These are phyloP conservation scores for Sugiyamaella sp. DNA, from an alignment of 1,139 yeast genomes.

Conservation along the genomic window DNA sequence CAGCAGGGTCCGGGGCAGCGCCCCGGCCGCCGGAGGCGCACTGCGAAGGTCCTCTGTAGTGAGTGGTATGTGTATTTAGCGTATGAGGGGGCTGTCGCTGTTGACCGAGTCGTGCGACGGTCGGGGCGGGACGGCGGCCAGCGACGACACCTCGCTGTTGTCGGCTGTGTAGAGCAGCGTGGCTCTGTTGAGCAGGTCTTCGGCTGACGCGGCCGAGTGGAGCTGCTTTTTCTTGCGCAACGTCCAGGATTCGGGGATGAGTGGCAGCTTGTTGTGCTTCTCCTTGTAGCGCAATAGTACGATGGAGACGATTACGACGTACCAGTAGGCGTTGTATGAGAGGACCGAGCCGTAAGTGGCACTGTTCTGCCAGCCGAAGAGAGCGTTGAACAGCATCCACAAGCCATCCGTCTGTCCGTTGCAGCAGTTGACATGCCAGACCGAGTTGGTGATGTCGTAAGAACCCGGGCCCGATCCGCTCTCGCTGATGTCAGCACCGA, in stretches of 20 bases:
- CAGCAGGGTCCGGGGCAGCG: not conserved
- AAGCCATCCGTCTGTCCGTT: conserved; percentile 86
- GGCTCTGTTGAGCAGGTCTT: conserved; percentile 30
- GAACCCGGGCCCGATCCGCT: conserved; percentile 92
- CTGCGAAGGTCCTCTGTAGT: not conserved
- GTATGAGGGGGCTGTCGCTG: conserved; percentile 32
- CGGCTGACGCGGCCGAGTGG: conserved; percentile 27
- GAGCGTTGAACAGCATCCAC: conserved; percentile 90
- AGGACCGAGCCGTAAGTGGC: conserved; percentile 89
- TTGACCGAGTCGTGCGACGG: conserved; percentile 30
- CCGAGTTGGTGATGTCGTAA: conserved; percentile 71
- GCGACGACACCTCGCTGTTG: conserved; percentile 9
- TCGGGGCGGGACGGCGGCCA: conserved; percentile 19
- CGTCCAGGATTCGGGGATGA: conserved; percentile 32
- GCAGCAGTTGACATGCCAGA: conserved; percentile 95
- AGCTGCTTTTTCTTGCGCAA: conserved; percentile 8
- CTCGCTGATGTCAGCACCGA: conserved; percentile 92
- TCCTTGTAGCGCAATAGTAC: conserved; percentile 72
- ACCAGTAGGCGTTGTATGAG: conserved; percentile 84
- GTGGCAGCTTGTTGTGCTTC: conserved; percentile 63
- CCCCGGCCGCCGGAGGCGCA: not conserved
- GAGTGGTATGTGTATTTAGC: conserved; percentile 1
- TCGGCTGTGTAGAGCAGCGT: conserved; percentile 27
- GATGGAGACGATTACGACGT: conserved; percentile 57
- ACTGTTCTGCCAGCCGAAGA: conserved; percentile 88